Evolutionary conservation across 768 basidiomycete species (phyloP).

Genomic region (Psilocybe subaeruginosa): DNA sequence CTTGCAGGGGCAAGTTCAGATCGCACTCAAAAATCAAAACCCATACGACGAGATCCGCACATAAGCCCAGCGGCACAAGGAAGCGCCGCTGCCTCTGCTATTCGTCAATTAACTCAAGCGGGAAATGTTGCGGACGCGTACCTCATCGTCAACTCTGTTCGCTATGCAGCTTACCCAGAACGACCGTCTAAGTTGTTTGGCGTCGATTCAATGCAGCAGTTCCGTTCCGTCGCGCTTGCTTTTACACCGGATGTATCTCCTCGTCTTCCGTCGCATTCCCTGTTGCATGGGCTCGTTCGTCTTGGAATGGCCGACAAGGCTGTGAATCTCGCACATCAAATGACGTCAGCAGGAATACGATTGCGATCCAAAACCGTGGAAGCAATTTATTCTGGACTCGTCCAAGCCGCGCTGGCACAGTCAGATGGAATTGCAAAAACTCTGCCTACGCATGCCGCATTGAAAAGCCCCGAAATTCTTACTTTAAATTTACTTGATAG

Average conservation of each 20-base stretch:
- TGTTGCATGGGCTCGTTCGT: conserved; percentile 69
- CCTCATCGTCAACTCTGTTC: conserved; percentile 61
- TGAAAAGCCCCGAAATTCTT: conserved; percentile 21
- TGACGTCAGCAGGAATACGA: conserved; percentile 57
- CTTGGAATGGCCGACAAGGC: conserved; percentile 51
- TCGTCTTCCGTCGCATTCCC: conserved; percentile 61
- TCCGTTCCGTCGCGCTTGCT: conserved; percentile 41
- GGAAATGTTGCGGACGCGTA: conserved; percentile 53
- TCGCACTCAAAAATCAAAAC: not conserved
- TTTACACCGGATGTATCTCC: conserved; percentile 57
- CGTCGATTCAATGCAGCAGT: conserved; percentile 30
- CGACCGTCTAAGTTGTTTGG: conserved; percentile 5
- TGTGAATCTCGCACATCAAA: conserved; percentile 44
- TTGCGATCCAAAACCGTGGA: conserved; percentile 55
- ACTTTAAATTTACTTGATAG: conserved; percentile 37
- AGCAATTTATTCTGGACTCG: conserved; percentile 36
- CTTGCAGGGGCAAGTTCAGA: not conserved
- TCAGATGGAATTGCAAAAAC: not conserved
- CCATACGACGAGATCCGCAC: not conserved
- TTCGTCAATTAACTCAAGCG: conserved; percentile 46
- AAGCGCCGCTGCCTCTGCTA: conserved; percentile 50
- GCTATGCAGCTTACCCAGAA: conserved; percentile 36
- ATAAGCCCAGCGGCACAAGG: conserved; percentile 20
- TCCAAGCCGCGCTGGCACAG: conserved; percentile 11
- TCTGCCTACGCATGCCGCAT: conserved; percentile 14